phyloP scores from a whole-genome alignment of 2,329 filamentous ascomycete species.

The Fusarium mundagurra region DNA sequence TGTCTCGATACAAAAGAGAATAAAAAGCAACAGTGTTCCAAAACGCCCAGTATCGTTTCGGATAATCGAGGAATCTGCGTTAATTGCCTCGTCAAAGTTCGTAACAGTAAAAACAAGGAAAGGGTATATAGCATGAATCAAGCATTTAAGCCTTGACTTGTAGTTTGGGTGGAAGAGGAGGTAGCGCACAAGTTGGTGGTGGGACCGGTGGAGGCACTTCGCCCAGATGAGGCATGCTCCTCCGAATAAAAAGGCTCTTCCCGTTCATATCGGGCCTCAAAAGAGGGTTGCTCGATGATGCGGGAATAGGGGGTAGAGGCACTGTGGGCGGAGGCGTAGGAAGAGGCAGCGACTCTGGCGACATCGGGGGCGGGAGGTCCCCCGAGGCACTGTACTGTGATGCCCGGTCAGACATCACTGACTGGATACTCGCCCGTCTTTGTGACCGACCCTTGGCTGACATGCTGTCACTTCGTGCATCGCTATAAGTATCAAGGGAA shows the following conservation, averaged over 20 bases:
- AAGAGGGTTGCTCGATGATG: slow-evolving; percentile 35
- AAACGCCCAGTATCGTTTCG: slow-evolving; percentile 18
- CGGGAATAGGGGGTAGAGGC: slow-evolving; percentile 47
- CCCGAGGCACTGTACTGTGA: slow-evolving; percentile 34
- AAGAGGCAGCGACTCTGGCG: slow-evolving; percentile 37
- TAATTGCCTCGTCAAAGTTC: slow-evolving; percentile 32
- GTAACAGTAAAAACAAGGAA: slow-evolving; percentile 19
- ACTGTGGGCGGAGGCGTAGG: slow-evolving; percentile 44
- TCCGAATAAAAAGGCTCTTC: slow-evolving; percentile 48
- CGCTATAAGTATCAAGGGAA: slow-evolving; percentile 47
- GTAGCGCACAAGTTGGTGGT: slow-evolving; percentile 64
- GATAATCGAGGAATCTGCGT: slow-evolving; percentile 25
- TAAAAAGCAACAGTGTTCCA: slow-evolving; percentile 21
- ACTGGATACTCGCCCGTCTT: slow-evolving; percentile 45
- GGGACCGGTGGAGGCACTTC: slow-evolving; percentile 64
- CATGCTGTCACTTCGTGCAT: slow-evolving; percentile 35
- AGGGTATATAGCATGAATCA: slow-evolving; percentile 11
- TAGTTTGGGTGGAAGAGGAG: slow-evolving; percentile 57
- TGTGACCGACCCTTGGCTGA: slow-evolving; percentile 34
- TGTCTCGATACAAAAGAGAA: slow-evolving; percentile 10
- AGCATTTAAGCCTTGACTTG: slow-evolving; percentile 27
- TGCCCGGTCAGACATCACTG: slow-evolving; percentile 41
- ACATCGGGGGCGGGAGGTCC: slow-evolving; percentile 40
- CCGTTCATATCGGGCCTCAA: slow-evolving; percentile 33
- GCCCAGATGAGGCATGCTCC: slow-evolving; percentile 62